Conservation (phyloP, 2,329 filamentous ascomycete genomes). For the Colletotrichum orchidophilum region DNA sequence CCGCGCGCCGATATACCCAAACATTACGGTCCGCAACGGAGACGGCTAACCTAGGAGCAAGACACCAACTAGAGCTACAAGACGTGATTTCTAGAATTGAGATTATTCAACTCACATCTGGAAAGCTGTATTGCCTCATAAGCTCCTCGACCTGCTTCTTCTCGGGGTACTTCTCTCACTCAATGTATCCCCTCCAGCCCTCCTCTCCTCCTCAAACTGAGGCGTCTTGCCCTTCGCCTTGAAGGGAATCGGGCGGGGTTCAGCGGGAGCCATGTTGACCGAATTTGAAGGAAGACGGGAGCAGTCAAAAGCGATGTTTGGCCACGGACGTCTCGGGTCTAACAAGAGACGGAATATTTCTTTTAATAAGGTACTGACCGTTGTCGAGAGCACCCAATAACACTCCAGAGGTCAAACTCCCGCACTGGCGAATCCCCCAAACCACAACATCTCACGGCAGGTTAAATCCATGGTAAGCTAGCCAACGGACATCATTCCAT, state of each 20-base stretch:
- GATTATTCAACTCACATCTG: conserved; percentile 33
- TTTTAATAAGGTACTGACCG: background rate
- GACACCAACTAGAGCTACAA: no score
- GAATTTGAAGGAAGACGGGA: background rate
- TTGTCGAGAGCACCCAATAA: background rate
- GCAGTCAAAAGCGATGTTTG: no score
- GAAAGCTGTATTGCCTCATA: conserved; percentile 39
- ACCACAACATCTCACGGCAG: background rate
- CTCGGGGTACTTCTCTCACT: conserved; percentile 76
- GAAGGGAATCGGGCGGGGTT: conserved; percentile 11
- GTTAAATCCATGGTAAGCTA: no score
- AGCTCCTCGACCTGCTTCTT: conserved; percentile 68
- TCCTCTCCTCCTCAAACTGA: conserved; percentile 19
- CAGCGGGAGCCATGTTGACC: conserved; percentile 12
- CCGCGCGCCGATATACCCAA: conserved; percentile 74
- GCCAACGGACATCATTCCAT: background rate
- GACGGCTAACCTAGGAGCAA: no score
- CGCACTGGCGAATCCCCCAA: background rate
- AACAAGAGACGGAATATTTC: no score
- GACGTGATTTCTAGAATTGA: no score
- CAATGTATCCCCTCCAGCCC: conserved; percentile 60
- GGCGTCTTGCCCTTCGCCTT: conserved; percentile 8
- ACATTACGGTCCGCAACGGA: conserved; percentile 69
- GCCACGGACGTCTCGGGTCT: no score
- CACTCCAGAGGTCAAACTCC: background rate